Evolutionary conservation across 495 filamentous ascomycete species (phyloP).

Genomic region (Aspergillus diversus): DNA sequence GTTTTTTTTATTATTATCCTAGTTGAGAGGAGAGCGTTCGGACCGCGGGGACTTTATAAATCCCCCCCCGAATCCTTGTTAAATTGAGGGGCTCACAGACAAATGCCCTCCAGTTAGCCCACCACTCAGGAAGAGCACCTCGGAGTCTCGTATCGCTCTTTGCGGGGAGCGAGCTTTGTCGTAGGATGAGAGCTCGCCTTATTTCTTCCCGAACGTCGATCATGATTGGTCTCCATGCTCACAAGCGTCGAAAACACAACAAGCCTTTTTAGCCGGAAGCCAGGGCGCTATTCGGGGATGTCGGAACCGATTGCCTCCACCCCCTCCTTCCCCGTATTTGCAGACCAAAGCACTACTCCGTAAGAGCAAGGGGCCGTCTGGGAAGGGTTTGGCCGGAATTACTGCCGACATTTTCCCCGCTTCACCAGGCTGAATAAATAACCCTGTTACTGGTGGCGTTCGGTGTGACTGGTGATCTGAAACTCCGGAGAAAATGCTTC

Average conservation of each 20-base stretch:
- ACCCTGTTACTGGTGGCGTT: not conserved
- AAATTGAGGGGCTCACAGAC: too few relatives aligned
- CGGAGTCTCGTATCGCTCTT: not conserved
- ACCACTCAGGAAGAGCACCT: not conserved
- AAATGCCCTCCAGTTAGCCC: not conserved
- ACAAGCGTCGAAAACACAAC: not conserved
- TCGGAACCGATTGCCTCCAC: not conserved
- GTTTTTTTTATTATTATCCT: too few relatives aligned
- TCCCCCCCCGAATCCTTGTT: too few relatives aligned
- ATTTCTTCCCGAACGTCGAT: not conserved
- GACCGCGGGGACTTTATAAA: too few relatives aligned
- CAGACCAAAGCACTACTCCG: not conserved
- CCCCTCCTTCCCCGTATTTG: not conserved
- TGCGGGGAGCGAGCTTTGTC: too few relatives aligned
- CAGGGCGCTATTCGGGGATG: not conserved
- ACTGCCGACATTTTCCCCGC: not conserved
- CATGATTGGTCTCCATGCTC: not conserved
- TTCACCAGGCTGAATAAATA: not conserved
- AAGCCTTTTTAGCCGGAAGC: not conserved
- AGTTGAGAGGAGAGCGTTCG: too few relatives aligned
- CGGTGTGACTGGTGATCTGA: not conserved
- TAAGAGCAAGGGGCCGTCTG: not conserved
- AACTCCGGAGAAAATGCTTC: not conserved
- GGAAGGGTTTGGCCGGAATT: too few relatives aligned
- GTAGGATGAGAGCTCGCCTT: not conserved